Base-by-base conservation (phyloP, 345 rosid species). In the Barbarea vulgaris region DNA sequence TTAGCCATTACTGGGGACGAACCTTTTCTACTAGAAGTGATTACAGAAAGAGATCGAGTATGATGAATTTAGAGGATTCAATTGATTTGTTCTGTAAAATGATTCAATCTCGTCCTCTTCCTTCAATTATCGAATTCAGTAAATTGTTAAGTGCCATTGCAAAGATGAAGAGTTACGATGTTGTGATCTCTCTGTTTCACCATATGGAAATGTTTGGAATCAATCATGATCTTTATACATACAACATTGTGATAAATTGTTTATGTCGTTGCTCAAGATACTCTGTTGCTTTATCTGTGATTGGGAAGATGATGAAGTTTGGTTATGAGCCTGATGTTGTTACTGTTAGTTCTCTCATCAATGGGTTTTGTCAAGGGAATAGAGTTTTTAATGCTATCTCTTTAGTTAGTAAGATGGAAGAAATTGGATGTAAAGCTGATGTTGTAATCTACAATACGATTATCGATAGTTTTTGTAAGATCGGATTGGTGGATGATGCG, bases 231-330 rank as follows among this genome's bases (percentile, higher is more conserved):
- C 71, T 72, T 30, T 78, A 72, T 15, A 78, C 73, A 2, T 77
- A 53, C 55, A 78, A 72, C 31, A 72, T 78, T 24, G 37, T 78
- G 22, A 71, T 78, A 2, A 78, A 78, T 5, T 66, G 48, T 66
- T 72, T 71, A 6, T 78, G 77, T 24, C 77, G 77, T 1, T 30
- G 47, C 14, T 58, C 65, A 58, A 39, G 61, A 1, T 51, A 59
- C 37, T 15, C 34, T 4, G 2, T 72, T 48, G 81, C 77, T 56
- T 66, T 78, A 28, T 78, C 81, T 37, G 73, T 72, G n/a, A 6
- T 72, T 28, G 81, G 63, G 54, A 72, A 67, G 67, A 78, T 78
- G 72, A 13, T 77, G 51, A 71, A 65, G 73, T 56, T 47, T 50
- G 81, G 77, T 19, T 50, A 37, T 14, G 30, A 72, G 25, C 81